Evolutionary conservation across 192 early-diverging fungal species (phyloP).

Genomic region (Lobulomyces angularis): DNA sequence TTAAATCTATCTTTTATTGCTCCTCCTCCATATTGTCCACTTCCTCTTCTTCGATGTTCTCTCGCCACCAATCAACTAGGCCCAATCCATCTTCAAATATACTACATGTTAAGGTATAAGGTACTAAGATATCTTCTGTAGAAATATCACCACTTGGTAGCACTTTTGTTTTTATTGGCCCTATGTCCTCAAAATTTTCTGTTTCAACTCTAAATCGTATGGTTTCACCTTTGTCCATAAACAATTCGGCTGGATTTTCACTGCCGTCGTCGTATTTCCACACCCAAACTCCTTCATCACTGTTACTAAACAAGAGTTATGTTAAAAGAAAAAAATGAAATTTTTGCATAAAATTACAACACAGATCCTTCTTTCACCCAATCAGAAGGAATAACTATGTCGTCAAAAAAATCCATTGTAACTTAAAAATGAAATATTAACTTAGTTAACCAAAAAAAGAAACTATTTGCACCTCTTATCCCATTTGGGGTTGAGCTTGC

Average conservation of each 20-base stretch:
- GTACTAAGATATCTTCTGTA: slow-evolving; percentile 13
- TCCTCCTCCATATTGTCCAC: no score
- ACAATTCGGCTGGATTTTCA: slow-evolving; percentile 50
- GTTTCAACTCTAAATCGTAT: slow-evolving; percentile 67
- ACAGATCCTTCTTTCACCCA: slow-evolving; percentile 48
- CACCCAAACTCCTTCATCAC: slow-evolving; percentile 64
- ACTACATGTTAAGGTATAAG: slow-evolving; percentile 28
- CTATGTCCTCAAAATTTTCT: slow-evolving; percentile 64
- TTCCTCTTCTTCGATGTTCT: no score
- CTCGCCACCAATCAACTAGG: slow-evolving; percentile 63
- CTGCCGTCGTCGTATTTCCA: slow-evolving; percentile 65
- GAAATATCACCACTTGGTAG: slow-evolving; percentile 36
- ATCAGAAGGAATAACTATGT: slow-evolving; percentile 63
- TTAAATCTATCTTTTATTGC: no score
- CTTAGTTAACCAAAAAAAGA: slow-evolving; percentile 3
- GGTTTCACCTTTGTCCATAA: slow-evolving; percentile 65
- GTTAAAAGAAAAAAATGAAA: background rate
- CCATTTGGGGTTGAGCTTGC: slow-evolving; percentile 56
- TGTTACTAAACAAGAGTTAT: slow-evolving; percentile 24
- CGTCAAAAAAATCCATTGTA: slow-evolving; percentile 82
- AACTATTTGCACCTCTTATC: slow-evolving; percentile 41
- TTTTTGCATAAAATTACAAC: slow-evolving; percentile 38
- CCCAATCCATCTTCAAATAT: slow-evolving; percentile 61
- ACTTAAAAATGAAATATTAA: slow-evolving; percentile 22
- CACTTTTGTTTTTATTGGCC: slow-evolving; percentile 39